Evolutionary conservation across 371 early-diverging fungal species (phyloP), one percentile per base, ranked within the genome.

Genomic region (Mortierella sp.): DNA sequence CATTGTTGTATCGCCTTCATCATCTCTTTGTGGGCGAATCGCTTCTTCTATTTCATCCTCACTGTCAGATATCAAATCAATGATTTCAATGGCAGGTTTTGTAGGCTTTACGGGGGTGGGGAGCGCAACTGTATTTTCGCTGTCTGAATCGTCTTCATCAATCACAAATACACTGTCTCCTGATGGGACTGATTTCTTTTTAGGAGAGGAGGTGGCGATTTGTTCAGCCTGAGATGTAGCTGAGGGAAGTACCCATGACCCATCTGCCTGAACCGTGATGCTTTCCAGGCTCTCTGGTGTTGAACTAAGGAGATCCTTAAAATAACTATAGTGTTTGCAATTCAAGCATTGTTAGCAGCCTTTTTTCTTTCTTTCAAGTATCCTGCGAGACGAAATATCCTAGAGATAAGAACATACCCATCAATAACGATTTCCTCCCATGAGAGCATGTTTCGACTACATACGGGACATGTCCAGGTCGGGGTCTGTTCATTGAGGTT

Each of bases 391-490:
- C 29, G 62, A 55, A 9, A 4, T 31, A 23, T 15, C 32, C 7
- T n/a, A 31, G 19, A 5, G 7, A 8, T 23, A 42, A 35, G 57
- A 55, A 45, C 69, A n/a, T 72, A 78, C 40, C 87, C 89, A 72
- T 92, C 93, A 28, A 90, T 82, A 1, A 91, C 79, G 15, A 92
- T 79, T 55, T 92, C 92, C 10, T 88, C 84, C 86, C 87, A 90
- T 0, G 87, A 84, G 42, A 76, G 71, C 40, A 93, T 86, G n/a
- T 64, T 64, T 22, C 84, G 69, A 66, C 86, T 84, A 67, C 95
- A 95, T 0, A 92, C 88, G 2, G 95, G 95, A 53, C 95, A 95
- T 37, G 86, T 87, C 91, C 92, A 93, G 1, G 89, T 88, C 0
- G 92, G 91, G 4, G 88, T 86, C 49, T 88, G 91, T 62, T 89